Percentiles rank a stretch among this genome's conserved stretches.
Conservation (phyloP, 371 early-diverging fungal species). For the Mucor plumbeus region DNA sequence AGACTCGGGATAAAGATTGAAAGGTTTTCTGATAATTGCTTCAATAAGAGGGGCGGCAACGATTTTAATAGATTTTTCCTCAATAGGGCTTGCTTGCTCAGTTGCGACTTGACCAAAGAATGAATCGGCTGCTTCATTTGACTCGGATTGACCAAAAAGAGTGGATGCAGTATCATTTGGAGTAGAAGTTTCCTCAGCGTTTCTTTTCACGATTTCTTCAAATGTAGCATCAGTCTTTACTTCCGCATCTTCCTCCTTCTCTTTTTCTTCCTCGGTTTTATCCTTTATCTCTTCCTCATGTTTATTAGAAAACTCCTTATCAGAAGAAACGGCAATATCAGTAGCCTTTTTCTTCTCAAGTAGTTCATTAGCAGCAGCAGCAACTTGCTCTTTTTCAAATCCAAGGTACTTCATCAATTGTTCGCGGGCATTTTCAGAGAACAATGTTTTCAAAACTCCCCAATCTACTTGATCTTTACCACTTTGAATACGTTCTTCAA, state of each 20-base stretch:
- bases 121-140: background rate
- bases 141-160: background rate
- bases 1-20: slow-evolving; percentile 62
- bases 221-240: background rate
- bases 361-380: slow-evolving; percentile 1
- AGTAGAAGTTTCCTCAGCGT: slow-evolving; percentile 10
- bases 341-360: slow-evolving; percentile 4
- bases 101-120: slow-evolving; percentile 6
- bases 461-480: slow-evolving; percentile 68
- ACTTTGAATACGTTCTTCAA: slow-evolving; percentile 58
- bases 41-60: slow-evolving; percentile 14
- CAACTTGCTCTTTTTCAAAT: slow-evolving; percentile 71
- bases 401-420: slow-evolving; percentile 85
- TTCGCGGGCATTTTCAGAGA: slow-evolving; percentile 81
- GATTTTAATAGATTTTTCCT: background rate
- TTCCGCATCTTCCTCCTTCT: background rate
- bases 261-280: background rate
- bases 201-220: too few relatives aligned
- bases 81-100: background rate
- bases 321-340: slow-evolving; percentile 9
- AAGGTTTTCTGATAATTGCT: background rate
- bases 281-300: background rate
- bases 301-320: too few relatives aligned
- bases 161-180: slow-evolving; percentile 6
- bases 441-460: slow-evolving; percentile 81